phyloP scores from a whole-genome alignment of 1,139 yeast species.

The Scheffersomyces illinoinensis region DNA sequence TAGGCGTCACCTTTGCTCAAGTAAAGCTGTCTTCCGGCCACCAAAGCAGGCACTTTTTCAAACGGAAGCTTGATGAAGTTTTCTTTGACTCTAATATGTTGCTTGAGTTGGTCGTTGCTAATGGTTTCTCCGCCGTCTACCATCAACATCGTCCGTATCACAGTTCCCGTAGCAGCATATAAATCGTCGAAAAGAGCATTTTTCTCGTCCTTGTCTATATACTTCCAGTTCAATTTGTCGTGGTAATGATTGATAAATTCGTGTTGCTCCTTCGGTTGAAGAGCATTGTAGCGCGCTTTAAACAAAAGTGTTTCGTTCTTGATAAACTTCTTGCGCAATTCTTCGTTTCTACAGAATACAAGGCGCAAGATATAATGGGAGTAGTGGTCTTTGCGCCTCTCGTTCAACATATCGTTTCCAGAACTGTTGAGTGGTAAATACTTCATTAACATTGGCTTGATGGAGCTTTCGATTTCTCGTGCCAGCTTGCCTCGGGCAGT shows the following conservation, averaged over 20 bases:
- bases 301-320: conserved; percentile 76
- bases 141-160: conserved; percentile 31
- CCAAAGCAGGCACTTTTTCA: conserved; percentile 76
- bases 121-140: conserved; percentile 30
- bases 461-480: conserved; percentile 62
- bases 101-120: conserved; percentile 43
- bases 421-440: conserved; percentile 60
- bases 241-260: conserved; percentile 59
- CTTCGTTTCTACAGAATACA: conserved; percentile 90
- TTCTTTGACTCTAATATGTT: conserved; percentile 50
- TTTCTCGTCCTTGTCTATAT: conserved; percentile 66
- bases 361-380: conserved; percentile 85
- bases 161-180: conserved; percentile 50
- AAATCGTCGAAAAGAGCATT: conserved; percentile 49
- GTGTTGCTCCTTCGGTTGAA: conserved; percentile 70
- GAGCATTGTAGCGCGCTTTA: conserved; percentile 64
- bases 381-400: conserved; percentile 85
- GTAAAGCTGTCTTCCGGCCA: conserved; percentile 68
- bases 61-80: conserved; percentile 81
- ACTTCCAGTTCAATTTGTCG: conserved; percentile 68
- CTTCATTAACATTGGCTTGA: conserved; percentile 67
- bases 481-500: conserved; percentile 62
- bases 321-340: conserved; percentile 74
- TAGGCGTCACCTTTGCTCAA: conserved; percentile 73
- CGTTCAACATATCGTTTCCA: conserved; percentile 40